A percentile compares a stretch with the other conserved stretches of the same genome.
phyloP scores from a whole-genome alignment of 1,284 basidiomycete genomes.

The Sparassis latifolia region DNA sequence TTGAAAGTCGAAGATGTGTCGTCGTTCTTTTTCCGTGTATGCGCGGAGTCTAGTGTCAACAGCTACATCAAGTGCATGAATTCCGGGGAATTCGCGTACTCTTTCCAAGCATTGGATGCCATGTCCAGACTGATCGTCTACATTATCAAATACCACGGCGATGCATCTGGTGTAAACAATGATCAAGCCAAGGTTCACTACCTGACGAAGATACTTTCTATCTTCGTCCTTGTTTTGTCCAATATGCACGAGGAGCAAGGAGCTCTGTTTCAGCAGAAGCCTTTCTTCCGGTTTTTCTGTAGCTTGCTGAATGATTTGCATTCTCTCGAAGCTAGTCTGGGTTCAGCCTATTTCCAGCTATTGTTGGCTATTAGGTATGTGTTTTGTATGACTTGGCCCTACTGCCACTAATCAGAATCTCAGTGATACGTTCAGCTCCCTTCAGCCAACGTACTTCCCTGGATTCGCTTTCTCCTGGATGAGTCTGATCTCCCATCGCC shows the following conservation, averaged over 20 bases:
- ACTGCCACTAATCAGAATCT: conserved; percentile 5
- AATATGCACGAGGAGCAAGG: conserved; percentile 95
- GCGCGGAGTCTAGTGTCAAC: conserved; percentile 91
- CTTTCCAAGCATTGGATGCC: conserved; percentile 93
- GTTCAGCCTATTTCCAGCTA: conserved; percentile 84
- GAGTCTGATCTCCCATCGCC: conserved; percentile 89
- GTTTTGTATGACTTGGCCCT: not conserved
- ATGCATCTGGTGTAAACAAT: conserved; percentile 82
- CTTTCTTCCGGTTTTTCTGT: conserved; percentile 98
- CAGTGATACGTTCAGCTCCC: conserved; percentile 92
- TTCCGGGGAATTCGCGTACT: conserved; percentile 68
- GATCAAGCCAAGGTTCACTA: conserved; percentile 96
- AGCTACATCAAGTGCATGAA: conserved; percentile 86
- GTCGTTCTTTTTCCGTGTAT: conserved; percentile 97
- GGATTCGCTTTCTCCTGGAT: conserved; percentile 99
- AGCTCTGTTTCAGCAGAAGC: conserved; percentile 90
- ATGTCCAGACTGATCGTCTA: conserved; percentile 94
- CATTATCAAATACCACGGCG: conserved; percentile 99
- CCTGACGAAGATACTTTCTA: conserved; percentile 95
- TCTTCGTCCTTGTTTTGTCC: conserved; percentile 93
- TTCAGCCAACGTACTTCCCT: conserved; percentile 96
- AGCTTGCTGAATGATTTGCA: conserved; percentile 92
- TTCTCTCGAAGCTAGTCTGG: conserved; percentile 77
- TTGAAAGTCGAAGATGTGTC: conserved; percentile 95
- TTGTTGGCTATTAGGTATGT: conserved; percentile 81